These are phyloP conservation scores for Colletotrichum navitas DNA, from an alignment of 2,329 filamentous ascomycete species.

Conservation along the genomic window DNA sequence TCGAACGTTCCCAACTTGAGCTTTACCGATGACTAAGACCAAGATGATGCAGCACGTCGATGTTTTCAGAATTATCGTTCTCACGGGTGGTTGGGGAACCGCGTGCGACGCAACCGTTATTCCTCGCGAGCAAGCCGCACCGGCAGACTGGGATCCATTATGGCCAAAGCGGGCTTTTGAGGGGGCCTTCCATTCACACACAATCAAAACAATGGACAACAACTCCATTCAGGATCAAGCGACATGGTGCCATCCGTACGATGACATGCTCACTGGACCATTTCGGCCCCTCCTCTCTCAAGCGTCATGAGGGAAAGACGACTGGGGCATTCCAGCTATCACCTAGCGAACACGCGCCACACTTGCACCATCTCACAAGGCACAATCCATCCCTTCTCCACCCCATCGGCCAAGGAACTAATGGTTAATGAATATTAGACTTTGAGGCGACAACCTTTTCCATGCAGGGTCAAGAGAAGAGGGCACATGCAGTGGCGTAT, in stretches of 20 bases:
- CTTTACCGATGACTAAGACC: slow-evolving; percentile 35
- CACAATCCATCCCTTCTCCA: slow-evolving; percentile 6
- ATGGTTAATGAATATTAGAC: slow-evolving; percentile 21
- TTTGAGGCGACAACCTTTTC: slow-evolving; percentile 20
- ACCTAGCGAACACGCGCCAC: slow-evolving; percentile 27
- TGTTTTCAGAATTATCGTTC: slow-evolving; percentile 34
- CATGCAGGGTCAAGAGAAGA: slow-evolving; percentile 2
- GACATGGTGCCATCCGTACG: slow-evolving; percentile 2
- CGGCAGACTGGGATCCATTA: slow-evolving; percentile 11
- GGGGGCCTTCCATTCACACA: slow-evolving; percentile 32
- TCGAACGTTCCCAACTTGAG: slow-evolving; percentile 17
- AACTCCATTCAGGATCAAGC: slow-evolving; percentile 15
- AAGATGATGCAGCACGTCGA: slow-evolving; percentile 18
- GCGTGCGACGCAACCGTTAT: slow-evolving; percentile 28
- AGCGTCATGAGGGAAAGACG: slow-evolving; percentile 7
- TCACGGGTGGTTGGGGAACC: slow-evolving; percentile 14
- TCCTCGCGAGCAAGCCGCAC: slow-evolving; percentile 21
- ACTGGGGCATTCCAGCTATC: slow-evolving; percentile 28
- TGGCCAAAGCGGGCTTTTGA: slow-evolving; percentile 19
- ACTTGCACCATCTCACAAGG: slow-evolving; percentile 7
- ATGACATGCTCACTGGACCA: not conserved
- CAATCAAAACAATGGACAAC: slow-evolving; percentile 33
- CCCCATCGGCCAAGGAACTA: slow-evolving; percentile 1
- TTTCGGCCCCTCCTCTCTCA: slow-evolving; percentile 1
- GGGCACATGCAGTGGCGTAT: slow-evolving; percentile 24